Base-by-base conservation (phyloP, 1,139 yeast genomes). In the Diutina siamensis region DNA sequence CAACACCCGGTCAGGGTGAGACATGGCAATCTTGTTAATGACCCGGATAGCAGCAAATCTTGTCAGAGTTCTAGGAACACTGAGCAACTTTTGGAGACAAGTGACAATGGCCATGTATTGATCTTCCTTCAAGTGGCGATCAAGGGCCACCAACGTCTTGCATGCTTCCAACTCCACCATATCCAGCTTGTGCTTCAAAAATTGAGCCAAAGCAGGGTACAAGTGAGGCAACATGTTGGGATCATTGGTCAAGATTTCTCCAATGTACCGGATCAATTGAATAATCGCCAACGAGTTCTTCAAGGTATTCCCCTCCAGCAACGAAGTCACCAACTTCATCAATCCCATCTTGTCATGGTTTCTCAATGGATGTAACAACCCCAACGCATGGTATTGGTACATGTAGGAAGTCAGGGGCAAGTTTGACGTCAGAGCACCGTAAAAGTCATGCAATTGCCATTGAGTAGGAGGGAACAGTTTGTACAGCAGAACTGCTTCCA, bases 381-480 rank as follows among this genome's bases (percentile, higher is more conserved):
- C 97, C 56, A 92, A 71, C 3, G 98, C 97, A 63, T 92, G 98
- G 67, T 89, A 92, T 68, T 92, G 98, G 52, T 94, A 76, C 75
- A 86, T 83, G 63, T 76, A 80, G 15, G 95, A 79, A 41, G 87
- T 78, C 15, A 76, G 67, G 45, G 87, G 83, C 50, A 76, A 64
- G 56, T 72, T 73, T 19, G 73, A 59, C 45, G 74, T 68, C 46
- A 74, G 65, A 50, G 63, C 59, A 20, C 80, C 80, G 53, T 72
- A 74, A 53, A 66, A 72, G 51, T 75, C 81, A 53, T 76, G 81
- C 45, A 71, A 56, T 61, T 67, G 67, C 55, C 72, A 76, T 56
- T 74, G 80, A 52, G 69, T 66, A 35, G 72, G 57, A 19, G 89
- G 89, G 61, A 78, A 82, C 46, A 70, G 71, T 60, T 86, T 88